phyloP scores from a whole-genome alignment of 257 asterid genomes.

The Scutellaria galericulata region DNA sequence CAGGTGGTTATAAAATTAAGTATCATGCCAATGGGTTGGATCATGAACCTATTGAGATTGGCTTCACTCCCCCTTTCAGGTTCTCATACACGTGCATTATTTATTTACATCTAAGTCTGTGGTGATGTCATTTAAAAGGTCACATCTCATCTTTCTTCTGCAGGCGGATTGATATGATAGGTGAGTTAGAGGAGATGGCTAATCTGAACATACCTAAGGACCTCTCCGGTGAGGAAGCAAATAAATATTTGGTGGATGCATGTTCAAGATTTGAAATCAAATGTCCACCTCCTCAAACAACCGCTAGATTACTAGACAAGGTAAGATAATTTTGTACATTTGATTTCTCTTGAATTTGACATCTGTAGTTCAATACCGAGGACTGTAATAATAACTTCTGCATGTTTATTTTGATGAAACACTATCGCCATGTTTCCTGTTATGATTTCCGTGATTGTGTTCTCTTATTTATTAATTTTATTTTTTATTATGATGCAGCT shows the following conservation, averaged over 20 bases:
- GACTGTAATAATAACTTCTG: too few relatives aligned
- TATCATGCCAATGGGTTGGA: conserved; percentile 88
- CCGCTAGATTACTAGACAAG: conserved; percentile 85
- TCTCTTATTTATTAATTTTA: too few relatives aligned
- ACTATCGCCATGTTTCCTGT: neutral
- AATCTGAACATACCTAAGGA: conserved; percentile 81
- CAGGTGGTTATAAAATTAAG: conserved; percentile 82
- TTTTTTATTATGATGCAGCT: conserved; percentile 50
- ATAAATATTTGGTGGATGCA: conserved; percentile 71
- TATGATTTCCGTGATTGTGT: neutral
- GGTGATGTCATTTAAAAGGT: neutral
- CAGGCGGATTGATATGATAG: conserved; percentile 94
- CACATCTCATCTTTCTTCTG: conserved; percentile 13
- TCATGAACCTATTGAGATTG: conserved; percentile 81
- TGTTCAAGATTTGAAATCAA: conserved; percentile 72
- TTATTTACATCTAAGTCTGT: neutral
- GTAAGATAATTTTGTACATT: conserved; percentile 39
- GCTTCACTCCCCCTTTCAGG: conserved; percentile 99
- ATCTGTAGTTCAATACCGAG: neutral
- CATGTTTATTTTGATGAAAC: too few relatives aligned
- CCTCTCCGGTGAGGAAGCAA: conserved; percentile 76
- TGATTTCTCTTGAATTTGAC: neutral
- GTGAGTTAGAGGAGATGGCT: conserved; percentile 83
- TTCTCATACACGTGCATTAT: conserved; percentile 25
- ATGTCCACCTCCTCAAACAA: conserved; percentile 94